Conservation (phyloP, 176 grass and related monocot species). For the Hordeum vulgare region DNA sequence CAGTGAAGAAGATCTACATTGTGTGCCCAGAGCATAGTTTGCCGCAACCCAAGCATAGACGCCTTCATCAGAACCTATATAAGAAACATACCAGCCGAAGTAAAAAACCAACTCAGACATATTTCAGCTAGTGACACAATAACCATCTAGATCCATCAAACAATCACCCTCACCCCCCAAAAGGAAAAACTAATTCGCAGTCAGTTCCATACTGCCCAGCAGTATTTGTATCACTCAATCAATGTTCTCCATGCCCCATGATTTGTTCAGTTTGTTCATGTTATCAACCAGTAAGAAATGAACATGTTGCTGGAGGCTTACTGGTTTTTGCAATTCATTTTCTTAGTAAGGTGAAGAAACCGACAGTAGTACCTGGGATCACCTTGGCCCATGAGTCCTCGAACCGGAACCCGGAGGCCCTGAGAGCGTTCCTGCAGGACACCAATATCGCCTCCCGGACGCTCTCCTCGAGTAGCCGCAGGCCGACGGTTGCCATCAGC, state of each 20-base stretch:
- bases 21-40: slow-evolving; percentile 83
- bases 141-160: not conserved
- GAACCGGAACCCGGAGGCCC: slow-evolving; percentile 61
- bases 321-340: not conserved
- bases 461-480: slow-evolving; percentile 46
- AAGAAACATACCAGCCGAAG: not conserved
- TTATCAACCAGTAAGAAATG: not conserved
- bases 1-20: slow-evolving; percentile 48
- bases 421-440: slow-evolving; percentile 57
- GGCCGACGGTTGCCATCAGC: slow-evolving; percentile 82
- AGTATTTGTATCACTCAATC: not conserved
- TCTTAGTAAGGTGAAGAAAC: not conserved
- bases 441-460: slow-evolving; percentile 54
- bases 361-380: slow-evolving; percentile 60
- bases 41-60: slow-evolving; percentile 93
- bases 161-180: not conserved
- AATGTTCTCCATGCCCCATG: not conserved
- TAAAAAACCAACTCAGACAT: not conserved
- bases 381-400: slow-evolving; percentile 72
- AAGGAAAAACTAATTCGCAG: not conserved
- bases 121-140: slow-evolving; percentile 10
- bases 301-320: not conserved
- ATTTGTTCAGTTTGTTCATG: not conserved
- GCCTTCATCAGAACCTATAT: slow-evolving; percentile 75
- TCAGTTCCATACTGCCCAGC: not conserved